Evolutionary conservation across 1,284 basidiomycete species (phyloP), one percentile per base, ranked within the genome.

Genomic region (Rhodofomes roseus): DNA sequence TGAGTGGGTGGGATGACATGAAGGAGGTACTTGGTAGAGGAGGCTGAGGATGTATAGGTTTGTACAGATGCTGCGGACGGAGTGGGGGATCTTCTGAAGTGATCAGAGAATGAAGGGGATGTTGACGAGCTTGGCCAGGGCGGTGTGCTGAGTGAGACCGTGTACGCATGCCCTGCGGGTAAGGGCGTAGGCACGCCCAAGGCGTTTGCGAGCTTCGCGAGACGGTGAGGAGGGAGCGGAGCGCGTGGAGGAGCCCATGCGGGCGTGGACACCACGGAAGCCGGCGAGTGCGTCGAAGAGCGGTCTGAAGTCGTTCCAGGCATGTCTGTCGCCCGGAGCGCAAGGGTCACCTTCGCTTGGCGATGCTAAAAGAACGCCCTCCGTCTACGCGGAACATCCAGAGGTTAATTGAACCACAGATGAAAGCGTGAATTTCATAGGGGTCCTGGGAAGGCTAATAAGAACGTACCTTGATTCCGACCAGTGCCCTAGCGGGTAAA

Each of bases 201-300:
- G 1, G 91, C 90, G 68, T 93, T 93, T 25, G 90, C 90, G 36
- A 93, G 78, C 65, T 88, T 90, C 44, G 89, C 91, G 5, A 93
- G 81, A 16, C 87, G 80, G 66, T 89, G 81, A 12, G 91, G 90
- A 6, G 89, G 74, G 14, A 93, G 76, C 3, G 90, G 90, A 37
- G 85, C 73, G 65, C 83, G 86, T 60, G 89, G 89, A 20, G 82
- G 82, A 6, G 76, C 76, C 86, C 87, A 87, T 68, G 76, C 64
- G 37, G 69, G 67, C 22, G 65, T 61, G 7, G 68, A 64, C 20
- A 62, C 56, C n/a, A 63, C 59, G 29, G 70, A 67, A 25, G 62
- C 62, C 4, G 66, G 70, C 34, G 68, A 66, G 43, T 64, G 58
- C 53, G 58, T 62, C 29, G 68, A 67, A 18, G 68, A 67, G 53